Base-by-base conservation (phyloP, 345 rosid genomes). In the Linum lewisii region DNA sequence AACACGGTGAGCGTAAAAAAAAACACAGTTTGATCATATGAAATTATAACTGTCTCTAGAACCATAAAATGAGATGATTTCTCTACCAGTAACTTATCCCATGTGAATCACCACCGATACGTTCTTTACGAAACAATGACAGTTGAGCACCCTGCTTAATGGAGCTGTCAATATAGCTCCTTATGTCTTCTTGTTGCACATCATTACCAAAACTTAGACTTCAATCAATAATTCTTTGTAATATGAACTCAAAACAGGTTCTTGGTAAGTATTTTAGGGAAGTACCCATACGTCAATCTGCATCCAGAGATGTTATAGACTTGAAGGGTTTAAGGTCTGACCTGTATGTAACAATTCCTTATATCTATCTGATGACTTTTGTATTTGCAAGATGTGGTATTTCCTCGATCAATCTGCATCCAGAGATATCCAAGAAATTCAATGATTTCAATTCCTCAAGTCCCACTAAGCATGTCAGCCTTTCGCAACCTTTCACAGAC, bases 111-210 rank as follows among this genome's bases (percentile, higher is more conserved):
- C 99, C 99, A 67, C 99, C 99, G 59, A 78, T 37, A 22, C 97
- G 97, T 61, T 90, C 96, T 81, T 80, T 90, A 45, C 99, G 96
- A 57, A 94, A 90, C 59, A 75, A 69, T 59, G 95, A 75, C 69
- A 87, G 89, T 63, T 79, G 95, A 64, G 81, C 77, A 45, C 97
- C 96, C 67, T 82, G 84, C 73, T 90, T 94, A 29, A 94, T 65
- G 42, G 97, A 87, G 75, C 71, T 85, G 72, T 94, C 99, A 66
- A 94, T 90, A 77, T 82, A 87, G 79, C 77, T 82, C 67, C 85
- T 81, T 64, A 87, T 81, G 78, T 94, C 99, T 57, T 94, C 99
- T 94, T 90, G 99, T 97, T 94, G 87, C 74, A 65, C 60, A 71
- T 72, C 23, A 75, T 37, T 51, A 62, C 22, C 24, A 22, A 42